Conservation (phyloP, 768 basidiomycete genomes). For the Astraeus odoratus region DNA sequence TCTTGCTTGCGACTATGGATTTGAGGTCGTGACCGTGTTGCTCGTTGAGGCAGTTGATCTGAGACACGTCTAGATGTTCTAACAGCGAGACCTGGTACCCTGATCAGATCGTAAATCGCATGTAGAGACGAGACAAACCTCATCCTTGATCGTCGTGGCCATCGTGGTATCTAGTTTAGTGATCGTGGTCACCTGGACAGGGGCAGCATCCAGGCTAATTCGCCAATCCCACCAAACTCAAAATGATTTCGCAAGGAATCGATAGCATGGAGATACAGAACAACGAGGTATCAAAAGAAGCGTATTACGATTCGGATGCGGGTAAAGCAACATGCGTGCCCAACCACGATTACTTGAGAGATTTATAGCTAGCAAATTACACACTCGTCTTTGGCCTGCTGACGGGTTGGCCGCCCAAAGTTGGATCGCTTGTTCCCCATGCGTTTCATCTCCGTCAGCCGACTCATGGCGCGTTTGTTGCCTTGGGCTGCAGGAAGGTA, state of each 20-base stretch:
- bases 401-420: slow-evolving; percentile 80
- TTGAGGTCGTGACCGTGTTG: slow-evolving; percentile 41
- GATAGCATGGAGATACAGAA: too few relatives aligned
- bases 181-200: too few relatives aligned
- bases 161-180: not conserved
- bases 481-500: slow-evolving; percentile 67
- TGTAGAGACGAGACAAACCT: slow-evolving; percentile 16
- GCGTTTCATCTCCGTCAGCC: slow-evolving; percentile 92
- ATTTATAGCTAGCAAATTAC: slow-evolving; percentile 51
- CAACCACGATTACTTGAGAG: not conserved
- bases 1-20: slow-evolving; percentile 39
- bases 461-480: slow-evolving; percentile 96
- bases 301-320: not conserved
- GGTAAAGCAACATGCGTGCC: not conserved
- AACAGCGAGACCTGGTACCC: slow-evolving; percentile 43
- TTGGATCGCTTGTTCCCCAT: slow-evolving; percentile 74
- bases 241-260: slow-evolving; percentile 6
- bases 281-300: slow-evolving; percentile 4
- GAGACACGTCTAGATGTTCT: slow-evolving; percentile 49
- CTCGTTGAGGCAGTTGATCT: slow-evolving; percentile 71
- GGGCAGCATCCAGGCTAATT: too few relatives aligned
- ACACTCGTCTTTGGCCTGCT: slow-evolving; percentile 93
- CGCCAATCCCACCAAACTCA: too few relatives aligned
- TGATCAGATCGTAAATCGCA: not conserved
- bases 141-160: slow-evolving; percentile 15